Evolutionary conservation across 495 filamentous ascomycete species (phyloP), one percentile per base, ranked within the genome.

Genomic region (Penicillium diatomitis): DNA sequence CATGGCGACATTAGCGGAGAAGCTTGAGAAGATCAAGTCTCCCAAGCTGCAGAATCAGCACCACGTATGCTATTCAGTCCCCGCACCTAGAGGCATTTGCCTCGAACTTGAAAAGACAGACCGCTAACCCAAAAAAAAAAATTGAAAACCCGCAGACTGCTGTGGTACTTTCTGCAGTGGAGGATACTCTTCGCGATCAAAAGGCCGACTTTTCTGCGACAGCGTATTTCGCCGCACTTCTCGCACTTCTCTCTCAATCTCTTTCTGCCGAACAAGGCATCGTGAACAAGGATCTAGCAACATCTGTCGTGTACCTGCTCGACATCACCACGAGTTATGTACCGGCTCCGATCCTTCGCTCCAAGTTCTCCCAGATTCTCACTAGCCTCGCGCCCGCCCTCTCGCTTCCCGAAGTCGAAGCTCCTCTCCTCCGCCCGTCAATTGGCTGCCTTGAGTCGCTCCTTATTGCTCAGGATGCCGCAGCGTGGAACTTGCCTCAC

Each of bases 41-140:
- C 92, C 92, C 30, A 95, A 95, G 72, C 82, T 96, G 57, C 86
- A 97, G 67, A 97, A 86, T 69, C 88, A 94, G 70, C 83, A 91
- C 66, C 88, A 92, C 78, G 88, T 91, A 70, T 56, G 74, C 43
- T 10, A 69, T 12, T 34, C 34, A 20, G 20, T 28, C 41, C 37
- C 9, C 34, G n/a, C 9, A 4, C n/a, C n/a, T 20, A 20, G 30
- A 30, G 41, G 48, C 36, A 36, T 49, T 49, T 34, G 30, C 50
- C 50, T 28, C 35, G 31, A 40, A 36, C n/a, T 27, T 30, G 20
- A 29, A 9, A 34, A 11, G 8, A 1, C 31, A 42, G 29, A 37
- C 44, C 48, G 44, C 52, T 62, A 45, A 63, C 46, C 48, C 43
- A 28, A 8, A n/a, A 39, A 27, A 27, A 53, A 41, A 20, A 20